Evolutionary conservation across 371 early-diverging fungal genomes (phyloP).

Genomic region (Mucor mucedo): DNA sequence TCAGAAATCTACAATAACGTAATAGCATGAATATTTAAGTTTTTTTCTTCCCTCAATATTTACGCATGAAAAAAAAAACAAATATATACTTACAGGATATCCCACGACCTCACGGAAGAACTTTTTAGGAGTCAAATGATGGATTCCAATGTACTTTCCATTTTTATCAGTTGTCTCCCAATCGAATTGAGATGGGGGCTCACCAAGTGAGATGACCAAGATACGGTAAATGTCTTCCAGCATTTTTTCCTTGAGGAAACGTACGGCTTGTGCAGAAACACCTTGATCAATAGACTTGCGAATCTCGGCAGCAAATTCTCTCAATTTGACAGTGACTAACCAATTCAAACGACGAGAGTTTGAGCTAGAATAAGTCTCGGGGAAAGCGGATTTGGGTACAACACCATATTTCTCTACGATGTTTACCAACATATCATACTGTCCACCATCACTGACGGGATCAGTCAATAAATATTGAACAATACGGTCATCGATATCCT

Average conservation of each 20-base stretch:
- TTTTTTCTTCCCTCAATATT: background rate
- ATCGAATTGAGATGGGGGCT: slow-evolving; percentile 74
- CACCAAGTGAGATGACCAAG: slow-evolving; percentile 73
- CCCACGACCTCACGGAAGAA: slow-evolving; percentile 70
- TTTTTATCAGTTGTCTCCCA: slow-evolving; percentile 78
- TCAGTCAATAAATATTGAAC: slow-evolving; percentile 72
- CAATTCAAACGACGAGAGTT: slow-evolving; percentile 66
- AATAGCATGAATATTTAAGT: background rate
- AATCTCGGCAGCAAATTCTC: slow-evolving; percentile 71
- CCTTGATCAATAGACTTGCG: slow-evolving; percentile 57
- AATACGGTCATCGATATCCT: slow-evolving; percentile 70
- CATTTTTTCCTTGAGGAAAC: slow-evolving; percentile 60
- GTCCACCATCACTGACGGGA: slow-evolving; percentile 70
- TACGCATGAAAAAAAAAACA: background rate
- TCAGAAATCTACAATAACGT: slow-evolving; percentile 54
- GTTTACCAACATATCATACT: slow-evolving; percentile 83
- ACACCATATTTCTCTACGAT: slow-evolving; percentile 82
- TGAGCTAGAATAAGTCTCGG: slow-evolving; percentile 74
- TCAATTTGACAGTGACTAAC: slow-evolving; percentile 71
- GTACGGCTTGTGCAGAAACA: slow-evolving; percentile 39
- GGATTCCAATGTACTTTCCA: slow-evolving; percentile 64
- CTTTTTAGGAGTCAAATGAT: slow-evolving; percentile 65
- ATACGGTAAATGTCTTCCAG: slow-evolving; percentile 76
- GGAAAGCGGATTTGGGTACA: slow-evolving; percentile 74
- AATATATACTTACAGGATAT: slow-evolving; percentile 50